phyloP scores from a whole-genome alignment of 208 protist species.

The Crithidia fasciculata region DNA sequence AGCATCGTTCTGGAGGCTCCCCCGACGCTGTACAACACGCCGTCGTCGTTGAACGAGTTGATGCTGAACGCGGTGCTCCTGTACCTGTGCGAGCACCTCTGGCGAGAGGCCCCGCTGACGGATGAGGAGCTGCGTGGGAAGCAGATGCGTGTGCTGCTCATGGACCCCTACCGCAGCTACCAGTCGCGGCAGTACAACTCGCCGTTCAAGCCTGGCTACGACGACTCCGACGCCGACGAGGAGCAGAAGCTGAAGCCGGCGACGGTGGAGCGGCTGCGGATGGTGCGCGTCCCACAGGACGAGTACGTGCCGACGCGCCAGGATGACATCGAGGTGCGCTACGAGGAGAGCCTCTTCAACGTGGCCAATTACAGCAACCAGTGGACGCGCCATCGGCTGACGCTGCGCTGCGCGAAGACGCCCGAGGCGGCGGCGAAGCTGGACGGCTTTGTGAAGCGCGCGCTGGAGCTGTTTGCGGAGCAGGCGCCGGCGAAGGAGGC shows the following conservation, averaged over 20 bases:
- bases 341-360: not conserved
- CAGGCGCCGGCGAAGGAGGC: slow-evolving; percentile 1
- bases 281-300: slow-evolving; percentile 11
- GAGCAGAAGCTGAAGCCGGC: slow-evolving; percentile 8
- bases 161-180: slow-evolving; percentile 63
- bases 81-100: slow-evolving; percentile 54
- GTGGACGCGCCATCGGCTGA: slow-evolving; percentile 13
- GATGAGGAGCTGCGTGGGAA: slow-evolving; percentile 43
- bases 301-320: slow-evolving; percentile 6
- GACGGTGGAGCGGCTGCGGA: slow-evolving; percentile 6
- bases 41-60: slow-evolving; percentile 55
- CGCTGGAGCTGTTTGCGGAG: slow-evolving; percentile 33
- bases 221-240: slow-evolving; percentile 1
- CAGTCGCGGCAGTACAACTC: slow-evolving; percentile 42
- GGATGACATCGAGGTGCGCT: slow-evolving; percentile 14
- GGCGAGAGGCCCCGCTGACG: slow-evolving; percentile 36
- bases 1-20: slow-evolving; percentile 34
- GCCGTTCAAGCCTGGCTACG: slow-evolving; percentile 42
- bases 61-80: slow-evolving; percentile 76
- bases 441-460: slow-evolving; percentile 23
- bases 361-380: not conserved
- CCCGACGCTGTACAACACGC: slow-evolving; percentile 13
- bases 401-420: slow-evolving; percentile 9
- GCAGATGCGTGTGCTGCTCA: slow-evolving; percentile 49
- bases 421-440: slow-evolving; percentile 7